Evolutionary conservation across 768 basidiomycete genomes (phyloP), one percentile per base, ranked within the genome.

Genomic region (Russula dissimulans): DNA sequence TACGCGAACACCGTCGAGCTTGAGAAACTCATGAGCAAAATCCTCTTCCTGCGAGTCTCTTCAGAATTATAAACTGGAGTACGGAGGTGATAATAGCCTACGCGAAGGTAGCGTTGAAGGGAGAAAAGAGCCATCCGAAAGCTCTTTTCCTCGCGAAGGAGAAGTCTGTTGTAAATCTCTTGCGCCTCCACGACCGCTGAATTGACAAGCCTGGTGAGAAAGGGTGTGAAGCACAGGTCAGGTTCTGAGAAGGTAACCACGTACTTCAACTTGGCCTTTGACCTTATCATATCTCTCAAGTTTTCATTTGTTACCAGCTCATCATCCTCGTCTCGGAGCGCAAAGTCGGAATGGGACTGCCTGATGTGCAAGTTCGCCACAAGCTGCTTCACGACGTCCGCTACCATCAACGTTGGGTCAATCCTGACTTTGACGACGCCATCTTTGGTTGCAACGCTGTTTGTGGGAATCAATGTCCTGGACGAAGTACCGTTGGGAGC

Each of bases 281-380:
- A 78, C 72, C 81, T 87, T 65, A 94, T 89, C 75, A 87, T 89
- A 74, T 81, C 84, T 69, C 84, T 79, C 67, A 97, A 70, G 69
- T 94, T 95, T 64, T 92, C 90, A 67, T 89, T 87, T 31, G 91
- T 94, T 17, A 97, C 86, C 49, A 95, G 72, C 65, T 89, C 89
- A 61, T 89, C 88, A 15, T 78, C 81, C 66, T 91, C 88, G 69
- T 94, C 91, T 66, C 92, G 79, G 60, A 95, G 71, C 1, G 91
- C 87, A 69, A 82, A 93, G 63, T 87, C 74, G 1, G 79, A 78
- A 1, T 89, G 79, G 0, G 87, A 79, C 42, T 89, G 89, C 59
- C 82, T 82, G 59, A 92, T 83, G 71, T 87, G 85, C 65, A 95
- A 76, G 72, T 85, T 92, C 65, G 85, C 73, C 67, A 90, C 91